Conservation (phyloP, 2,329 filamentous ascomycete genomes). For the Dactylellina sp. region DNA sequence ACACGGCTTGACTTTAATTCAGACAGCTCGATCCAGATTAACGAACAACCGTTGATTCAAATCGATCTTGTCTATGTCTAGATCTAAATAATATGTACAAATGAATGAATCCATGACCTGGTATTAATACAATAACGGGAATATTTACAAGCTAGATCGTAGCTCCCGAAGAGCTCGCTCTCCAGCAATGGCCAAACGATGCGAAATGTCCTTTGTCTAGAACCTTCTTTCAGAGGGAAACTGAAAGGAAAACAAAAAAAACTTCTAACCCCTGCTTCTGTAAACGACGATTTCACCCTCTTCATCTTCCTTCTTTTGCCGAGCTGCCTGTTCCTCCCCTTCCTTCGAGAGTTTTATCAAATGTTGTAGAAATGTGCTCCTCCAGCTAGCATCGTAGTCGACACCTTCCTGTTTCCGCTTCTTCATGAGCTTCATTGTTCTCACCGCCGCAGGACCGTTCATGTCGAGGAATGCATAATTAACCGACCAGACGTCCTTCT, state of each 20-base stretch:
- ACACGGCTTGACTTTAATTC: neutral
- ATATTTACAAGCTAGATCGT: slow-evolving; percentile 2
- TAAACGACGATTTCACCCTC: slow-evolving; percentile 44
- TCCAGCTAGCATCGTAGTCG: slow-evolving; percentile 43
- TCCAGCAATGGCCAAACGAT: too few species aligned
- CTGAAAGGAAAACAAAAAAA: neutral
- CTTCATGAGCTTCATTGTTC: slow-evolving; percentile 36
- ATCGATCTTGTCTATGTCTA: neutral
- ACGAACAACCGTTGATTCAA: slow-evolving; percentile 11
- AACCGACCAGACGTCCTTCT: slow-evolving; percentile 36
- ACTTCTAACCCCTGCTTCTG: slow-evolving; percentile 22
- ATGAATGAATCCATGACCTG: neutral
- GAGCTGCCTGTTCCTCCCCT: slow-evolving; percentile 27
- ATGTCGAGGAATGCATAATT: slow-evolving; percentile 55
- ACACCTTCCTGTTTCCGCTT: slow-evolving; percentile 50
- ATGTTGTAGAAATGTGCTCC: slow-evolving; percentile 36
- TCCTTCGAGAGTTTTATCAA: slow-evolving; percentile 38
- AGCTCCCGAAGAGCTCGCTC: neutral
- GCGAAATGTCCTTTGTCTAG: too few species aligned
- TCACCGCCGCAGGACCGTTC: slow-evolving; percentile 24
- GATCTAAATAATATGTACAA: neutral
- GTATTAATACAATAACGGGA: slow-evolving; percentile 23
- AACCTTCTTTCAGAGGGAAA: too few species aligned
- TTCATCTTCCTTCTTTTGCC: slow-evolving; percentile 38
- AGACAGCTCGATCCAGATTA: slow-evolving; percentile 17